A percentile compares a stretch with the other conserved stretches of the same genome.
Conservation (phyloP, 306 rosid species). For the Vigna unguiculata region DNA sequence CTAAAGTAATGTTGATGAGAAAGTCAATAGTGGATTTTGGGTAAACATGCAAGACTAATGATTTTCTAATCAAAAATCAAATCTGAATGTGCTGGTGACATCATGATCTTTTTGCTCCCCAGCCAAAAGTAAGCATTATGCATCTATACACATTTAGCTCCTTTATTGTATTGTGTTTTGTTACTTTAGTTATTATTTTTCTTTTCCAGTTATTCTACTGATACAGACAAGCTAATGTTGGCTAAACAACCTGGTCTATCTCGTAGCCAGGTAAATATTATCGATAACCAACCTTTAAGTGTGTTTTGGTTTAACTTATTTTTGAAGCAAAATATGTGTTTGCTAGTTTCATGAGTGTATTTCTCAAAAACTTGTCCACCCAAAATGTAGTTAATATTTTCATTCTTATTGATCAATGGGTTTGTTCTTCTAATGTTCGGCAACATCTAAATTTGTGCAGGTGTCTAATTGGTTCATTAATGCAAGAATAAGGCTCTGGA, state of each 20-base stretch:
- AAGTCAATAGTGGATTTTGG: background rate
- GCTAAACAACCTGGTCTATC: constrained; percentile 95
- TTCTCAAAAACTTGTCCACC: background rate
- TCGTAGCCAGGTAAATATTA: constrained; percentile 75
- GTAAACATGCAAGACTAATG: background rate
- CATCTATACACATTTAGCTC: background rate
- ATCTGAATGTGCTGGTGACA: background rate
- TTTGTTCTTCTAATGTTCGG: constrained; percentile 21
- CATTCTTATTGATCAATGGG: background rate
- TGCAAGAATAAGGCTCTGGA: constrained; percentile 96
- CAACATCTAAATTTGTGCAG: constrained; percentile 40
- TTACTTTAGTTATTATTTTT: constrained; percentile 10
- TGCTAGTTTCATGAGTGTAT: background rate
- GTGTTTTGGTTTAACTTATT: constrained; percentile 2
- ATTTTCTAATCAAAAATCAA: background rate
- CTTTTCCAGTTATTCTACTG: constrained; percentile 79
- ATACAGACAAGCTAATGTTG: constrained; percentile 81
- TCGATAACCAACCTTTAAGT: background rate
- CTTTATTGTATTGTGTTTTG: background rate
- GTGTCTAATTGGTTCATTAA: constrained; percentile 96
- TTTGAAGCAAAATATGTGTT: background rate
- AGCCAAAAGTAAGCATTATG: background rate
- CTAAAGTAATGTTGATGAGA: background rate
- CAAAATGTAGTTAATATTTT: background rate
- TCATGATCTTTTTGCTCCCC: background rate